Base-by-base conservation (phyloP, 2,329 filamentous ascomycete genomes). In the Stenocarpella maydis region DNA sequence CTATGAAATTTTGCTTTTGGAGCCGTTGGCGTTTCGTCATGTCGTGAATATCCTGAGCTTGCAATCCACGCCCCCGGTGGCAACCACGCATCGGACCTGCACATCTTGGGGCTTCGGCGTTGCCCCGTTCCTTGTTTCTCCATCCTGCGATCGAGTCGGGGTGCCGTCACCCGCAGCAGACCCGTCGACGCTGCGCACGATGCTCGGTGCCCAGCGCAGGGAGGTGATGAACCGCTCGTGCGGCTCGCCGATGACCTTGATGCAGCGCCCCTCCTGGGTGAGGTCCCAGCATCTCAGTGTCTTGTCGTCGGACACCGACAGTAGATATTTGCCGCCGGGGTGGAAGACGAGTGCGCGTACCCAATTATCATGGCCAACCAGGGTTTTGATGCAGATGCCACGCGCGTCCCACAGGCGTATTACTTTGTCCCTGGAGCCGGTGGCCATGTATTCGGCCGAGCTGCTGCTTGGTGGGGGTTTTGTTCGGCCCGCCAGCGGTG, bases 301-400 rank as follows among this genome's bases (percentile, higher is more conserved):
- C 82, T 96, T 97, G 82, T 98, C 95, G 78, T 98, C 95, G 14
- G 92, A 88, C 21, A 92, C 93, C 7, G 91, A 95, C 7, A 98
- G 82, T 1, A 98, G 86, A 76, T 96, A 98, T 80, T 95, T 97
- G 54, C 95, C 95, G 10, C 93, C 92, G 0, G 95, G 95, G 76
- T 98, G 95, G 79, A 97, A 98, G 14, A 94, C 89, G 5, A 98
- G 81, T 0, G 87, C 92, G 37, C 93, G 90, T 8, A 98, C 89
- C 95, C 95, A 98, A 77, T 97, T 98, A 78, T 98, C 95, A 77
- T 98, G 95, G 2, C 95, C 95, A 1, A 90, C 82, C 1, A 98
- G 84, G 0, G 92, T 96, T 78, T 93, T 95, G 77, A 98, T 90
- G 72, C 93, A 88, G 19, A 91, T 94, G 37, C 95, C 95, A 64